Base-by-base conservation (phyloP, 805 yeast genomes). In the Lipomyces spencermartinsiae region DNA sequence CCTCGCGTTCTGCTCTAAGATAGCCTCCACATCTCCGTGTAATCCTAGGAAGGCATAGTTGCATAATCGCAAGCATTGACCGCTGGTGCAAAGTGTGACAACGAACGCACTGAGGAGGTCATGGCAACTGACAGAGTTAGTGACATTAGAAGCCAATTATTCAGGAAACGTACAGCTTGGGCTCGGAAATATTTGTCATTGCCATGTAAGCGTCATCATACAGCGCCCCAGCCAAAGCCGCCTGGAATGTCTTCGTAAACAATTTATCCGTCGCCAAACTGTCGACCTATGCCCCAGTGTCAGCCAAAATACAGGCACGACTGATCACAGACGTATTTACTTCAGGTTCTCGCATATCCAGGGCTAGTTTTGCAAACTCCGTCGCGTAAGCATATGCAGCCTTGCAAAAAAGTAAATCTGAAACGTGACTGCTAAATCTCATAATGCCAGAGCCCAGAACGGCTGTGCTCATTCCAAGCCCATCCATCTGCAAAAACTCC, bases 21-120 rank as follows among this genome's bases (percentile, higher is more conserved):
- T 72, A 1, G 77, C 77, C 70, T 84, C 85, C 39, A 87, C 83
- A 6, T 72, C 64, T 14, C 79, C 78, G 2, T 80, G 78, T 64
- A 85, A 81, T 29, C 81, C 84, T 7, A 79, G 73, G 65, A 85
- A 83, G 55, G 84, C 83, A 65, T 80, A 82, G 22, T 79, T 77
- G 22, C 81, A 75, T 49, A 87, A 74, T 58, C 74, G 75, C 46
- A 79, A 75, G 6, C 84, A 80, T 10, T 80, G 78, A 60, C 83
- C 83, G 9, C 74, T 73, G 22, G 80, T 80, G 68, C 82, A 80
- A 56, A 84, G 71, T 57, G 77, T 77, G 60, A 77, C 75, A 14
- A 85, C 75, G 64, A 85, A 80, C 63, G 76, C 77, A 49, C 75
- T 75, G 58, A 80, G 68, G 5, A 76, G 73, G 58, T 76, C 75